A percentile compares a stretch with the other conserved stretches of the same genome.
Evolutionary conservation across 2,329 filamentous ascomycete species (phyloP).

Genomic region (Colletotrichum noveboracense): DNA sequence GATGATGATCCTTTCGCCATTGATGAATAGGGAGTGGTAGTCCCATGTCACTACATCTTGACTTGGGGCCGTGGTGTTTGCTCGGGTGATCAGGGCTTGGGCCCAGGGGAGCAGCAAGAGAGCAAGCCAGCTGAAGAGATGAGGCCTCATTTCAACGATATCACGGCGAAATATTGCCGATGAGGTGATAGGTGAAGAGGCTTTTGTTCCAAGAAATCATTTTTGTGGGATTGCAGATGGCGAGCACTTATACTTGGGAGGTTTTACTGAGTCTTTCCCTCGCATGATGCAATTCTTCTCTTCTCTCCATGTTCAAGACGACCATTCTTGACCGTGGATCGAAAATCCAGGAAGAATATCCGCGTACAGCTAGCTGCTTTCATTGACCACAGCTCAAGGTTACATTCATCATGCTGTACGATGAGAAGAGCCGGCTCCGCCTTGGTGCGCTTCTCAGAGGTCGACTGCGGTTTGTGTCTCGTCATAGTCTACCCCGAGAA

Average conservation of each 20-base stretch:
- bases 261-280: neutral
- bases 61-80: neutral
- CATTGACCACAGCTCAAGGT: neutral
- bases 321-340: neutral
- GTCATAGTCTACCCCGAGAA: neutral
- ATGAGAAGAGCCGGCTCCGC: neutral
- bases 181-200: neutral
- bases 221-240: neutral
- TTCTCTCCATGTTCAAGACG: neutral
- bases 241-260: neutral
- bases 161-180: neutral
- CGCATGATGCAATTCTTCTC: neutral
- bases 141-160: neutral
- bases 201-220: neutral
- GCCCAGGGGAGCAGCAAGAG: neutral
- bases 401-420: neutral
- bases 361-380: neutral
- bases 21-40: conserved; percentile 71
- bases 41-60: conserved; percentile 68
- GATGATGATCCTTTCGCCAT: conserved; percentile 71
- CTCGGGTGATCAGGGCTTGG: neutral
- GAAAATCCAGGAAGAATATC: neutral
- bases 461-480: neutral
- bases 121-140: neutral
- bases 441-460: neutral